Conservation (phyloP, 106 monocot genomes). For the Dioscorea alata region DNA sequence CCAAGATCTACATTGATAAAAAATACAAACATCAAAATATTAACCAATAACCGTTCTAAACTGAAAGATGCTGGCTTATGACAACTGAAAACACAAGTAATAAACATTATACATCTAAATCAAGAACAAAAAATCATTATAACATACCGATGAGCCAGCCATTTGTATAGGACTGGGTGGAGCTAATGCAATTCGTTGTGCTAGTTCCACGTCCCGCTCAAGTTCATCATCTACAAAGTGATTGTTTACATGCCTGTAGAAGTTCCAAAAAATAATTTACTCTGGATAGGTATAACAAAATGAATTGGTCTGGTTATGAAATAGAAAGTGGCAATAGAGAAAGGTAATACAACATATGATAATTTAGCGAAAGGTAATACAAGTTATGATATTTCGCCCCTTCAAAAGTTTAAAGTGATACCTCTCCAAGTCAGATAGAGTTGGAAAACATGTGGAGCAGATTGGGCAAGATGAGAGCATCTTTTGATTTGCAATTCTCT, state of each 20-base stretch:
- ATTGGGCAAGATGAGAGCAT: slow-evolving; percentile 81
- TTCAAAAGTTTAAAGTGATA: slow-evolving; percentile 12
- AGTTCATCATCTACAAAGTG: slow-evolving; percentile 75
- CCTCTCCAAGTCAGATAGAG: slow-evolving; percentile 53
- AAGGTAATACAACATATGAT: neutral
- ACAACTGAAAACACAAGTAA: neutral
- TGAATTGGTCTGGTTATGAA: neutral
- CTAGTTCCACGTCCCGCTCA: slow-evolving; percentile 60
- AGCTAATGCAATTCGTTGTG: slow-evolving; percentile 53
- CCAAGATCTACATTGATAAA: neutral
- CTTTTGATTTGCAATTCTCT: slow-evolving; percentile 5
- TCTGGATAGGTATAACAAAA: too few species aligned
- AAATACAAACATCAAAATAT: neutral
- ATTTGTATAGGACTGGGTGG: slow-evolving; percentile 32
- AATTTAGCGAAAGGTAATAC: neutral
- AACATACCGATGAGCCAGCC: slow-evolving; percentile 15
- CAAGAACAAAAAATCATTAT: neutral
- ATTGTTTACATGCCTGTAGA: slow-evolving; percentile 73
- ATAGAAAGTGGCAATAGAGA: neutral
- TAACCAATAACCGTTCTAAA: neutral
- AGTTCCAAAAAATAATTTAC: neutral
- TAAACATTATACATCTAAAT: neutral
- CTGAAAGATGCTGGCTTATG: neutral
- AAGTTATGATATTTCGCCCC: too few species aligned
- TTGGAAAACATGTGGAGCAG: slow-evolving; percentile 43